Percentiles rank a stretch among this genome's conserved stretches.
Conservation (phyloP, 2,329 filamentous ascomycete genomes). For the Cladophialophora exuberans region DNA sequence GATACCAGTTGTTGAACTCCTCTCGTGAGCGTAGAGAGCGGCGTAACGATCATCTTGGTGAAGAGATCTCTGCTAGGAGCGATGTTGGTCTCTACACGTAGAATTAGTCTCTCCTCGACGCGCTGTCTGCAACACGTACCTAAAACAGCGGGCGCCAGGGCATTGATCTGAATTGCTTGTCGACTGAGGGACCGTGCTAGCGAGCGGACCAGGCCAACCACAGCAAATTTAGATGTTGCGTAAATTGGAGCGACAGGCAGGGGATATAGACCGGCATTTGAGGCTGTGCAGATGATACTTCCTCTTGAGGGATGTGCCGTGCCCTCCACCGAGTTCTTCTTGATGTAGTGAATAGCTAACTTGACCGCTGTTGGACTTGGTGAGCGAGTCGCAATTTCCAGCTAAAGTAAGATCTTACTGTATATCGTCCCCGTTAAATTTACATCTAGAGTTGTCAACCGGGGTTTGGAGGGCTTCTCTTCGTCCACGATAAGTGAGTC, state of each 20-base stretch:
- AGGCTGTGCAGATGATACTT: constrained; percentile 57
- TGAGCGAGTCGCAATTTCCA: neutral
- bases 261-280: constrained; percentile 57
- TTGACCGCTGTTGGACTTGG: constrained; percentile 48
- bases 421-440: constrained; percentile 49
- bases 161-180: constrained; percentile 56
- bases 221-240: constrained; percentile 51
- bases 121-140: too few relatives aligned
- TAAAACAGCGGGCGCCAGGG: constrained; percentile 54
- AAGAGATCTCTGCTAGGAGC: constrained; percentile 51
- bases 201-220: constrained; percentile 56
- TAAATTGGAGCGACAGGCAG: constrained; percentile 57
- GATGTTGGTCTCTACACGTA: constrained; percentile 43
- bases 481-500: constrained; percentile 42
- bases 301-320: constrained; percentile 39
- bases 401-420: constrained; percentile 38
- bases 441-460: constrained; percentile 41
- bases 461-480: constrained; percentile 40
- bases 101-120: constrained; percentile 27
- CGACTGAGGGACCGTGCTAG: constrained; percentile 45
- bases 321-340: constrained; percentile 43
- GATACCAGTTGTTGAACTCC: constrained; percentile 50
- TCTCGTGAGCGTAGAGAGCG: constrained; percentile 52
- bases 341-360: constrained; percentile 55
- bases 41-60: constrained; percentile 54